Evolutionary conservation across 192 early-diverging fungal species (phyloP).

Genomic region (Linnemannia exigua): DNA sequence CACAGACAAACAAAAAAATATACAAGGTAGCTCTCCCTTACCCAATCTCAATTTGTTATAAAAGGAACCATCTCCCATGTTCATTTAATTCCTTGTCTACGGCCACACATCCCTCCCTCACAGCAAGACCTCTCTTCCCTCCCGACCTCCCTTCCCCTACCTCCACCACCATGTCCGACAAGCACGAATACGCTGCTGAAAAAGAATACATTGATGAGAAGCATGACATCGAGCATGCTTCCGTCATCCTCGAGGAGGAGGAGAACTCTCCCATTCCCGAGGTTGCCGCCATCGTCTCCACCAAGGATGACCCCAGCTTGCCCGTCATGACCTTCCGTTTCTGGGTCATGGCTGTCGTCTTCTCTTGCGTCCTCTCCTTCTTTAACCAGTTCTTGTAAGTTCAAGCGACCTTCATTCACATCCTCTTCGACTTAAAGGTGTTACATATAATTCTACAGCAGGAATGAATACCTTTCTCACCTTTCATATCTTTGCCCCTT

Average conservation of each 20-base stretch:
- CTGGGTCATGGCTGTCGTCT: constrained; percentile 52
- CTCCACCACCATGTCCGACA: constrained; percentile 21
- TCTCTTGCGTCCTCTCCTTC: constrained; percentile 36
- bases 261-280: constrained; percentile 56
- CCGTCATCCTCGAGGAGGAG: constrained; percentile 42
- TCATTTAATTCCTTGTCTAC: constrained; percentile 9
- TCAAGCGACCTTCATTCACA: constrained; percentile 3
- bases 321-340: constrained; percentile 64
- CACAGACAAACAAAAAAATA: too few species aligned
- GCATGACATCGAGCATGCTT: constrained; percentile 37
- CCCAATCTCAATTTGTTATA: background rate
- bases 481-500: too few species aligned
- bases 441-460: background rate
- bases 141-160: background rate
- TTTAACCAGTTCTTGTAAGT: constrained; percentile 53
- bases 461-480: constrained; percentile 57
- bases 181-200: constrained; percentile 29
- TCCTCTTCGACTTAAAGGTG: too few species aligned
- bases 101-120: background rate
- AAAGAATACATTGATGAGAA: constrained; percentile 45
- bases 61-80: background rate
- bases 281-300: constrained; percentile 53
- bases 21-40: too few species aligned
- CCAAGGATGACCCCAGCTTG: constrained; percentile 58
- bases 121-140: background rate